A percentile compares a stretch with the other conserved stretches of the same genome.
Conservation (phyloP, 768 basidiomycete species). For the Panaeolus papilionaceus region DNA sequence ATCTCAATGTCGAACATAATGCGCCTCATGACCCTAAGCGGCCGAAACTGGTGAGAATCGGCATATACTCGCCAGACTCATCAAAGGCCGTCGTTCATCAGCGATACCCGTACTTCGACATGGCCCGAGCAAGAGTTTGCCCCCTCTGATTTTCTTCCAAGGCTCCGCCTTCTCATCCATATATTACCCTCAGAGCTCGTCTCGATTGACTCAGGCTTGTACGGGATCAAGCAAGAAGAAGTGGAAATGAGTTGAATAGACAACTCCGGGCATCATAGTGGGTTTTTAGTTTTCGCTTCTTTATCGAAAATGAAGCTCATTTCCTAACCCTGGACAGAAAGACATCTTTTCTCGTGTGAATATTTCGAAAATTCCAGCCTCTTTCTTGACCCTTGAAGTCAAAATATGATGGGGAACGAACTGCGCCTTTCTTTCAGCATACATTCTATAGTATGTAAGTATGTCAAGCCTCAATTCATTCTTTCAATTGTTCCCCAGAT, state of each 20-base stretch:
- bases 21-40: slow-evolving; percentile 11
- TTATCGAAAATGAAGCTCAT: neutral
- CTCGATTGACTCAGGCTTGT: neutral
- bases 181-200: neutral
- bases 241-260: neutral
- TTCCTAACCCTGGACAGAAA: slow-evolving; percentile 1
- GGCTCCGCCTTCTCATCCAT: neutral
- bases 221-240: neutral
- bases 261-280: slow-evolving; percentile 8
- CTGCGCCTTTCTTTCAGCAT: neutral
- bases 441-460: neutral
- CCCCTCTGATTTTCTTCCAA: neutral
- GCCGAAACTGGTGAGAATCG: slow-evolving; percentile 11
- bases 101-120: neutral
- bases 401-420: neutral
- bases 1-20: slow-evolving; percentile 10
- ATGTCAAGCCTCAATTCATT: neutral
- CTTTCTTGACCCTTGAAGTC: slow-evolving; percentile 4
- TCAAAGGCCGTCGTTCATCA: slow-evolving; percentile 1
- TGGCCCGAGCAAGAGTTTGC: neutral
- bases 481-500: neutral
- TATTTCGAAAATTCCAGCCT: slow-evolving; percentile 1
- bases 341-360: slow-evolving; percentile 5
- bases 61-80: neutral
- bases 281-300: neutral